These are phyloP conservation scores for Onygena corvina DNA, from an alignment of 2,329 filamentous ascomycete genomes.

Conservation along the genomic window DNA sequence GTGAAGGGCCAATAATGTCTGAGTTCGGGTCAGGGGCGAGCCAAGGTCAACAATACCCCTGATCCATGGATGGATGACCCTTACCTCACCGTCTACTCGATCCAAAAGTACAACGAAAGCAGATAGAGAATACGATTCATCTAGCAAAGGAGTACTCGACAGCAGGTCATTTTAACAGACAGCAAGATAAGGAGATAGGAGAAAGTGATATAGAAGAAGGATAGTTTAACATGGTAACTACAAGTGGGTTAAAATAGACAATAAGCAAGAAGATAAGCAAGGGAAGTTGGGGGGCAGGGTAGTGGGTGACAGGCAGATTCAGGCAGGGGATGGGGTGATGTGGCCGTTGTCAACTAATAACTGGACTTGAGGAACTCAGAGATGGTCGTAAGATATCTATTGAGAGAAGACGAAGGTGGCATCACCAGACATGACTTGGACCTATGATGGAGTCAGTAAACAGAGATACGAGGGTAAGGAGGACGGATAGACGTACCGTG, in stretches of 20 bases:
- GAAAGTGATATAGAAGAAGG: not conserved
- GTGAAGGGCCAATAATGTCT: too few relatives aligned
- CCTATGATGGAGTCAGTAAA: conserved; percentile 24
- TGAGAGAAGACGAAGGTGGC: conserved; percentile 38
- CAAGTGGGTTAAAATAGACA: not conserved
- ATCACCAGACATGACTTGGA: conserved; percentile 38
- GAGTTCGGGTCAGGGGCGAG: too few relatives aligned
- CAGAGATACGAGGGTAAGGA: not conserved
- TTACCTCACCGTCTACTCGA: not conserved
- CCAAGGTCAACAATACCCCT: too few relatives aligned
- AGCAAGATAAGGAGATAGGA: not conserved
- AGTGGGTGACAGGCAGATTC: not conserved
- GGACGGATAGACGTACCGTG: conserved; percentile 53
- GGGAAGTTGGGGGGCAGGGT: not conserved
- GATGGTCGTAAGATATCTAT: not conserved
- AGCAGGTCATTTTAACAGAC: not conserved
- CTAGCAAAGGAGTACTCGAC: not conserved
- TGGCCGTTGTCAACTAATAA: not conserved
- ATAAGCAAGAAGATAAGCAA: not conserved
- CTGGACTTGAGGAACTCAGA: not conserved
- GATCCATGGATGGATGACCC: too few relatives aligned
- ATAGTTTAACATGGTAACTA: not conserved
- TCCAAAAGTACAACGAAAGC: not conserved
- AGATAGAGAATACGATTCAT: not conserved
- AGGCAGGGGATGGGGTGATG: not conserved